These are phyloP conservation scores for Didymella glomerata DNA, from an alignment of 2,329 filamentous ascomycete species.

Conservation along the genomic window DNA sequence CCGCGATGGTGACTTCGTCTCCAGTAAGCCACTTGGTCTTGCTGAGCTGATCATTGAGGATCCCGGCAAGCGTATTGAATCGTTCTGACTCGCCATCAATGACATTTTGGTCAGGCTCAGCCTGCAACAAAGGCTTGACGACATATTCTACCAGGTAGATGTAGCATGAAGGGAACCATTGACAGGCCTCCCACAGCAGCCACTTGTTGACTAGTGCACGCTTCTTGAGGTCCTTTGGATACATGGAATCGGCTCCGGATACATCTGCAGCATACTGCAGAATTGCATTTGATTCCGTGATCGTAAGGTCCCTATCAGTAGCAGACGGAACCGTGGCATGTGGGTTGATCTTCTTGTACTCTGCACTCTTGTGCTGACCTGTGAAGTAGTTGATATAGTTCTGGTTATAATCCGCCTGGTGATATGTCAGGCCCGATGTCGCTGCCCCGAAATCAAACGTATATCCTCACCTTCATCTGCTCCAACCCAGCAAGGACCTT, in stretches of 20 bases:
- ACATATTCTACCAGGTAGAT: constrained; percentile 54
- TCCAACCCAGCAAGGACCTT: constrained; percentile 55
- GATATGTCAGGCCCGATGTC: not conserved
- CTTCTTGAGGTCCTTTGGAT: constrained; percentile 52
- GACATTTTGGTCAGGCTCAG: constrained; percentile 48
- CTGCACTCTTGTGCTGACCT: constrained; percentile 51
- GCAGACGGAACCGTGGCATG: constrained; percentile 53
- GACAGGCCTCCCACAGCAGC: constrained; percentile 55
- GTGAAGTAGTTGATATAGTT: constrained; percentile 53
- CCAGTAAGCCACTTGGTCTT: constrained; percentile 53
- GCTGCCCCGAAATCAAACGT: not conserved
- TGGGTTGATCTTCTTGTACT: constrained; percentile 50
- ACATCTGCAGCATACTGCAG: constrained; percentile 53
- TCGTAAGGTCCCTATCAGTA: constrained; percentile 49
- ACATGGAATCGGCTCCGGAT: constrained; percentile 40
- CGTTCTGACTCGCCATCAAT: constrained; percentile 46
- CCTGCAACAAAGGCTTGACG: constrained; percentile 52
- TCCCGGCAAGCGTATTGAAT: constrained; percentile 49
- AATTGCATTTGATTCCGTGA: constrained; percentile 56
- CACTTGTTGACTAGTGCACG: constrained; percentile 53
- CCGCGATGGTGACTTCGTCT: constrained; percentile 52
- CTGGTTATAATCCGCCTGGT: constrained; percentile 44
- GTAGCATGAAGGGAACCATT: constrained; percentile 55
- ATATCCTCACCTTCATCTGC: constrained; percentile 37
- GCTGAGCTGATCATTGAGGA: constrained; percentile 50